Evolutionary conservation across 495 filamentous ascomycete species (phyloP).

Genomic region (Sabuloglossum arenarium): DNA sequence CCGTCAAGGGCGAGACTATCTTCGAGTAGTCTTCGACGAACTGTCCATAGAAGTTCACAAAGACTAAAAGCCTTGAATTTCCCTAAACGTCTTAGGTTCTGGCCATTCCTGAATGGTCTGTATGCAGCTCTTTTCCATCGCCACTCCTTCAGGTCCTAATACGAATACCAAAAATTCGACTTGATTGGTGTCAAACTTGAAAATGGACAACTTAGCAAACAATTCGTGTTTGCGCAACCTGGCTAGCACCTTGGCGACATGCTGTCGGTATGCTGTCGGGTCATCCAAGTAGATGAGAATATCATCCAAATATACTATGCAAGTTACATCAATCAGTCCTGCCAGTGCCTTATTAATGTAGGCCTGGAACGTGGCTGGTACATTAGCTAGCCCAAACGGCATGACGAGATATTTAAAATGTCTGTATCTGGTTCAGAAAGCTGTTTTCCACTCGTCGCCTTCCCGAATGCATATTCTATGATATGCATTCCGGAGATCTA

Average conservation of each 20-base stretch:
- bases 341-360: no score
- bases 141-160: not conserved
- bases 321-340: no score
- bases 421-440: constrained; percentile 8
- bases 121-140: not conserved
- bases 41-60: constrained; percentile 12
- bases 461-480: no score
- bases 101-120: not conserved
- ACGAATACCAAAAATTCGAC: constrained; percentile 1
- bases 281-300: no score
- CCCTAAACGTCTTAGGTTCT: not conserved
- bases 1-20: no score
- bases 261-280: no score
- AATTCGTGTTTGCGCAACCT: constrained; percentile 9
- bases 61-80: constrained; percentile 9
- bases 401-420: constrained; percentile 9
- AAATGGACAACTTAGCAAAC: constrained; percentile 2
- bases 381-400: no score
- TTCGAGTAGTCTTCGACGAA: constrained; percentile 11
- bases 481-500: no score
- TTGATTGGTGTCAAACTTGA: not conserved
- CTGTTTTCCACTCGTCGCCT: constrained; percentile 12
- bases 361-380: no score
- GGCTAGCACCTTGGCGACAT: no score
- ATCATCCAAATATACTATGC: no score